Evolutionary conservation across 1,139 yeast genomes (phyloP).

Genomic region (Diutina neorugosa): DNA sequence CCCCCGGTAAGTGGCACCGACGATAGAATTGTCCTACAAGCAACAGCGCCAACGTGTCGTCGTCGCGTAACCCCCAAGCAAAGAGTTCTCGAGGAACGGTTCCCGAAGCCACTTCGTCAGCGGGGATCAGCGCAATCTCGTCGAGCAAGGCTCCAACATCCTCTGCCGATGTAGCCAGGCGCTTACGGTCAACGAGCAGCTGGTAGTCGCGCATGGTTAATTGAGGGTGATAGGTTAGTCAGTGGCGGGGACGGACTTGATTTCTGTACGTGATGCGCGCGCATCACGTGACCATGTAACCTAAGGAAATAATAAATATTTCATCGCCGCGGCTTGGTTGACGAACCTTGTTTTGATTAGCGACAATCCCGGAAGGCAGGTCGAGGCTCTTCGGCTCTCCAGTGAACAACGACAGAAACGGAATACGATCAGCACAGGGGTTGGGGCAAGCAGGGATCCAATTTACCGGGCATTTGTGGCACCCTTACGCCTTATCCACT

Average conservation of each 20-base stretch:
- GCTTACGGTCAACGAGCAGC: neutral
- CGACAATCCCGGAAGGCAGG: too few relatives aligned
- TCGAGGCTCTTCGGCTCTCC: too few relatives aligned
- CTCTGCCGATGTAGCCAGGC: neutral
- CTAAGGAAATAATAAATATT: too few relatives aligned
- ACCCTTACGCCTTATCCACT: neutral
- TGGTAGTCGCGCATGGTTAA: neutral
- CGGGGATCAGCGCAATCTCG: neutral
- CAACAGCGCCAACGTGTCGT: neutral
- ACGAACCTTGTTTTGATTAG: too few relatives aligned
- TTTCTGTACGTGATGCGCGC: too few relatives aligned
- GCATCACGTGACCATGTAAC: neutral
- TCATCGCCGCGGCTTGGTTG: too few relatives aligned
- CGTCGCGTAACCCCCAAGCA: neutral
- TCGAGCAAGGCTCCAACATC: neutral
- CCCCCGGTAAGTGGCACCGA: neutral
- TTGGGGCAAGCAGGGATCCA: too few relatives aligned
- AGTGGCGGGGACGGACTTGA: neutral
- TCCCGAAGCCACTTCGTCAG: neutral
- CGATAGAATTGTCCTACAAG: neutral
- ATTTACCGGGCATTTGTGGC: neutral
- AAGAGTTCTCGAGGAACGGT: neutral
- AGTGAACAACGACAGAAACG: too few relatives aligned
- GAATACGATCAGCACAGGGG: too few relatives aligned
- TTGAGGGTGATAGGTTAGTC: neutral